Percentiles rank a stretch among this genome's conserved stretches.
phyloP scores from a whole-genome alignment of 176 grass and related monocot species.

The Musa schizocarpa region DNA sequence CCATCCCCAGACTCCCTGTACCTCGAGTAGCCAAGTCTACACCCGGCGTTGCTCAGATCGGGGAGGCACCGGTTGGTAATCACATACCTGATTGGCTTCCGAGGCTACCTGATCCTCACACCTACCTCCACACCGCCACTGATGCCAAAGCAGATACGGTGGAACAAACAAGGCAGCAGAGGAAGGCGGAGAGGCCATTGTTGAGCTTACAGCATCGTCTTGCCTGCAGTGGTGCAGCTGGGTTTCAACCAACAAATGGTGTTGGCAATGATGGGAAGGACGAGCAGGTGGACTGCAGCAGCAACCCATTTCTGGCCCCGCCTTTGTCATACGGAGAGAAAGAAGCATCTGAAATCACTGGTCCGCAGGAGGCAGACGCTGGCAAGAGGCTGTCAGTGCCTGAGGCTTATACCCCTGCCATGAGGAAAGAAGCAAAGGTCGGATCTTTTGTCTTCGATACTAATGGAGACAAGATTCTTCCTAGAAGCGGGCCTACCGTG shows the following conservation, averaged over 20 bases:
- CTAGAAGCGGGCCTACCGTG: conserved; percentile 31
- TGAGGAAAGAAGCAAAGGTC: conserved; percentile 27
- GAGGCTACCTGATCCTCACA: not conserved
- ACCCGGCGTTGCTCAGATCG: not conserved
- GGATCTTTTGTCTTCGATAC: conserved; percentile 33
- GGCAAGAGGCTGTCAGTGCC: conserved; percentile 45
- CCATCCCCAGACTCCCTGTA: conserved; percentile 44
- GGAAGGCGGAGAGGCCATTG: conserved; percentile 60
- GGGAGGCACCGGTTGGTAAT: conserved; percentile 15
- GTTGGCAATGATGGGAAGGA: conserved; percentile 30
- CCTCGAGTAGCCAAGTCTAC: not conserved
- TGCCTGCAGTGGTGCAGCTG: not conserved
- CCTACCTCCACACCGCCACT: not conserved
- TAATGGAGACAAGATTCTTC: conserved; percentile 32
- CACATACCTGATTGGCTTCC: conserved; percentile 22
- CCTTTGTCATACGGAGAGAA: conserved; percentile 45
- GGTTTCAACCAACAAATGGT: conserved; percentile 17
- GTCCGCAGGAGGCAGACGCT: conserved; percentile 15
- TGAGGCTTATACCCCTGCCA: conserved; percentile 55
- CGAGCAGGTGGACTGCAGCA: conserved; percentile 33
- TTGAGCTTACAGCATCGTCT: conserved; percentile 62
- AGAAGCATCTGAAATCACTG: conserved; percentile 35
- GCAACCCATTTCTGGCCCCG: conserved; percentile 47
- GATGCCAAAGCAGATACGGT: not conserved
- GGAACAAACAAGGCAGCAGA: conserved; percentile 31